Percentiles rank a stretch among this genome's conserved stretches.
Conservation (phyloP, 139 green algal genomes). For the Haematococcus lacustris region DNA sequence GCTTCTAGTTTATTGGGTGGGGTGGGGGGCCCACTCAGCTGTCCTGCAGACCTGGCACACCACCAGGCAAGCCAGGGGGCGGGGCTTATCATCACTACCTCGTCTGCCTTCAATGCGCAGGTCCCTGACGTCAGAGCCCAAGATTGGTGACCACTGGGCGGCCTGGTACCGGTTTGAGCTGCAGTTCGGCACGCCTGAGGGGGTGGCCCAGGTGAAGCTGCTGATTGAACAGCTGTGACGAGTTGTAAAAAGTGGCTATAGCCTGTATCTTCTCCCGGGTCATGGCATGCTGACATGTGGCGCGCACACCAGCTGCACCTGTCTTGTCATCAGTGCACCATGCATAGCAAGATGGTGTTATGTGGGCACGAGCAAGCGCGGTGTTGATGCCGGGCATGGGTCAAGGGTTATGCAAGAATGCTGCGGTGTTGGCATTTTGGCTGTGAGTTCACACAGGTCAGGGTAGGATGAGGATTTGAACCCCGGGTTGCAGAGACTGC, state of each 20-base stretch:
- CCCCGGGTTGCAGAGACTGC: no score
- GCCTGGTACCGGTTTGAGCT: slow-evolving; percentile 71
- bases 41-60: no score
- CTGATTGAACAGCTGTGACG: not conserved
- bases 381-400: no score
- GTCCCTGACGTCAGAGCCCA: slow-evolving; percentile 42
- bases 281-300: not conserved
- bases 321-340: not conserved
- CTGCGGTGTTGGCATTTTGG: not conserved
- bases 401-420: not conserved
- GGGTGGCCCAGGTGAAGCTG: slow-evolving; percentile 13
- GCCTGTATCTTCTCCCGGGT: not conserved
- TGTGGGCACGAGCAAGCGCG: no score
- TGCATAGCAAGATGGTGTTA: no score
- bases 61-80: no score
- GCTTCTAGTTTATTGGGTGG: no score
- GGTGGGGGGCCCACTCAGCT: no score
- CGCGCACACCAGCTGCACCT: not conserved
- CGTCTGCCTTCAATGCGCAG: no score
- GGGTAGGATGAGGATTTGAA: no score
- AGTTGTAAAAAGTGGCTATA: not conserved
- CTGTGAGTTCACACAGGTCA: no score
- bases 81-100: no score
- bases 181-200: slow-evolving; percentile 28
- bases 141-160: slow-evolving; percentile 91